These are phyloP conservation scores for Alternaria rosae DNA, from an alignment of 2,329 filamentous ascomycete species.

Conservation along the genomic window DNA sequence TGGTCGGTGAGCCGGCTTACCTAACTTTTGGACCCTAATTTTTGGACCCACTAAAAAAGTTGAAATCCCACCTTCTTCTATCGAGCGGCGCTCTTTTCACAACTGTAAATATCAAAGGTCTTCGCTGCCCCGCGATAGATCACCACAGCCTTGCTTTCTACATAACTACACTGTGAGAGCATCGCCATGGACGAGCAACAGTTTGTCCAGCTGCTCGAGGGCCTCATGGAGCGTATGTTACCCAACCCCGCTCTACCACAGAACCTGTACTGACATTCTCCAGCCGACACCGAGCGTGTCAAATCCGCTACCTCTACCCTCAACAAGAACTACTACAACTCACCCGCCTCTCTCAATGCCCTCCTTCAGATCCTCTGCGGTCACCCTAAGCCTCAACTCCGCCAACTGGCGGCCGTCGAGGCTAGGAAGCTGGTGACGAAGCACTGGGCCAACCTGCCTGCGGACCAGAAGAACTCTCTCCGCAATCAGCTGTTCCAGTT, in stretches of 20 bases:
- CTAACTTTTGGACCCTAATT: slow-evolving; percentile 20
- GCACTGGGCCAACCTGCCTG: slow-evolving; percentile 81
- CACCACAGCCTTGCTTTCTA: slow-evolving; percentile 31
- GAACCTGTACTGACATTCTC: slow-evolving; percentile 43
- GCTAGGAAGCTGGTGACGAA: slow-evolving; percentile 80
- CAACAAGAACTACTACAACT: slow-evolving; percentile 91
- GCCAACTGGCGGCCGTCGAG: slow-evolving; percentile 92
- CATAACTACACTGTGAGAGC: slow-evolving; percentile 28
- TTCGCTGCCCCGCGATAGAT: slow-evolving; percentile 31
- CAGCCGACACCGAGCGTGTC: slow-evolving; percentile 77
- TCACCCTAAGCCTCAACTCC: slow-evolving; percentile 73
- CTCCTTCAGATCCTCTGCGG: slow-evolving; percentile 89
- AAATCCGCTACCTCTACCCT: slow-evolving; percentile 90
- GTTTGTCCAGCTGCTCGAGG: slow-evolving; percentile 86
- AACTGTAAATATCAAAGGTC: slow-evolving; percentile 28
- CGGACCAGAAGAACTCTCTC: slow-evolving; percentile 79
- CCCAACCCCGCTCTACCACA: slow-evolving; percentile 1
- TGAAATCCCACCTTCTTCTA: slow-evolving; percentile 27
- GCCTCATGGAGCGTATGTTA: slow-evolving; percentile 82
- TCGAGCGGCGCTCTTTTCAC: slow-evolving; percentile 20
- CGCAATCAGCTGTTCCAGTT: slow-evolving; percentile 84
- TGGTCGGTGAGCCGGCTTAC: slow-evolving; percentile 12
- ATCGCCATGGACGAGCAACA: slow-evolving; percentile 76
- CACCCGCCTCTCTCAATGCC: slow-evolving; percentile 81
- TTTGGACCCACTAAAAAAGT: slow-evolving; percentile 12